These are phyloP conservation scores for Paramecium octaurelia DNA, from an alignment of 73 alveolate genomes.

Conservation along the genomic window DNA sequence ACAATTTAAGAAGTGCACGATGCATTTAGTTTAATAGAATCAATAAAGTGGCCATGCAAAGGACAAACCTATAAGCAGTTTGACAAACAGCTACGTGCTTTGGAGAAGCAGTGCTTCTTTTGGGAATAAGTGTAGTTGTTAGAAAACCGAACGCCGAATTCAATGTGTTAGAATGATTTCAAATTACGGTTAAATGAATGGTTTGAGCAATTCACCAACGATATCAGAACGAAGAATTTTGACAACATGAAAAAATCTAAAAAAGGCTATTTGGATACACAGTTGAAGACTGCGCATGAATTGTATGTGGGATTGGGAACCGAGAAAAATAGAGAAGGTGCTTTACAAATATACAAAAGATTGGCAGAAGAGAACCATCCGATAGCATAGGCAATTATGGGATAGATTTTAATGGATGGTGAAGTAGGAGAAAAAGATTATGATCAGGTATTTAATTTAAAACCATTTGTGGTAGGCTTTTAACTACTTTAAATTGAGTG, in stretches of 20 bases:
- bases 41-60: not conserved
- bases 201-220: not conserved
- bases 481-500: not conserved
- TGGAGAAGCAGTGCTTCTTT: not conserved
- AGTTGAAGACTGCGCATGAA: constrained; percentile 8
- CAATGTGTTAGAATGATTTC: not conserved
- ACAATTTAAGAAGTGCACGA: not conserved
- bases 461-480: not conserved
- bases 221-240: not conserved
- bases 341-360: not conserved
- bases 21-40: not conserved
- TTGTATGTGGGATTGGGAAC: constrained; percentile 13
- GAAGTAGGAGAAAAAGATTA: not conserved
- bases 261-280: not conserved
- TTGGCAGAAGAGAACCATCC: not conserved
- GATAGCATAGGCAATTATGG: constrained; percentile 16
- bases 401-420: constrained; percentile 8
- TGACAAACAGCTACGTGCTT: not conserved
- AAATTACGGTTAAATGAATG: not conserved
- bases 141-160: not conserved
- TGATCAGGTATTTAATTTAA: not conserved
- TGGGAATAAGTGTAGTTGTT: not conserved
- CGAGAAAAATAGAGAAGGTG: not conserved
- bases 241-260: not conserved
- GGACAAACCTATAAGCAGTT: not conserved